A percentile compares a stretch with the other conserved stretches of the same genome.
Evolutionary conservation across 768 basidiomycete genomes (phyloP).

Genomic region (Russula lepida): DNA sequence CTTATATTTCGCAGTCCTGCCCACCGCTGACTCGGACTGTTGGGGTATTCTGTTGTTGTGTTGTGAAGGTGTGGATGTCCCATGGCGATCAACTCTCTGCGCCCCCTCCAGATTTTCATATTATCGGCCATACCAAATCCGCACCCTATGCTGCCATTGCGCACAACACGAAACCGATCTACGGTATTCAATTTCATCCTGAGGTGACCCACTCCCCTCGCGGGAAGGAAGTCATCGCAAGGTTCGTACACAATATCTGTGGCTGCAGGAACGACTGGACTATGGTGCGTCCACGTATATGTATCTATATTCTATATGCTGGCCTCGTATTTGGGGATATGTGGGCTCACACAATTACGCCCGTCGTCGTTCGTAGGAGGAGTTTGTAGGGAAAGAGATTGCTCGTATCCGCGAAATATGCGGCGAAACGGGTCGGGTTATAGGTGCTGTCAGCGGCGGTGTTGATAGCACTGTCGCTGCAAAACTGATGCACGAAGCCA

Average conservation of each 20-base stretch:
- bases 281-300: slow-evolving; percentile 49
- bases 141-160: slow-evolving; percentile 93
- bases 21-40: neutral
- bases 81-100: slow-evolving; percentile 90
- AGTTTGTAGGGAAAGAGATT: slow-evolving; percentile 97
- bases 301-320: neutral
- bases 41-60: neutral
- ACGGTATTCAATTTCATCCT: slow-evolving; percentile 98
- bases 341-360: neutral
- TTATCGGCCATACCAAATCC: slow-evolving; percentile 77
- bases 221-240: slow-evolving; percentile 82
- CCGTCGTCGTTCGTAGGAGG: slow-evolving; percentile 48
- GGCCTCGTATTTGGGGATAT: neutral
- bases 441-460: slow-evolving; percentile 95
- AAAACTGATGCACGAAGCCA: slow-evolving; percentile 99
- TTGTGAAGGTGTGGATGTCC: slow-evolving; percentile 94
- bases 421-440: slow-evolving; percentile 89
- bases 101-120: slow-evolving; percentile 75
- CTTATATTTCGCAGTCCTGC: neutral
- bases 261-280: slow-evolving; percentile 80
- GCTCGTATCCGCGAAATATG: slow-evolving; percentile 89
- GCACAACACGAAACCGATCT: slow-evolving; percentile 81
- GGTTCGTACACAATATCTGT: slow-evolving; percentile 81
- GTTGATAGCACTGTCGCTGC: slow-evolving; percentile 98
- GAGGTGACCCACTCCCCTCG: slow-evolving; percentile 93